These are phyloP conservation scores for Mortierella sp. DNA, from an alignment of 371 early-diverging fungal species.

Conservation along the genomic window DNA sequence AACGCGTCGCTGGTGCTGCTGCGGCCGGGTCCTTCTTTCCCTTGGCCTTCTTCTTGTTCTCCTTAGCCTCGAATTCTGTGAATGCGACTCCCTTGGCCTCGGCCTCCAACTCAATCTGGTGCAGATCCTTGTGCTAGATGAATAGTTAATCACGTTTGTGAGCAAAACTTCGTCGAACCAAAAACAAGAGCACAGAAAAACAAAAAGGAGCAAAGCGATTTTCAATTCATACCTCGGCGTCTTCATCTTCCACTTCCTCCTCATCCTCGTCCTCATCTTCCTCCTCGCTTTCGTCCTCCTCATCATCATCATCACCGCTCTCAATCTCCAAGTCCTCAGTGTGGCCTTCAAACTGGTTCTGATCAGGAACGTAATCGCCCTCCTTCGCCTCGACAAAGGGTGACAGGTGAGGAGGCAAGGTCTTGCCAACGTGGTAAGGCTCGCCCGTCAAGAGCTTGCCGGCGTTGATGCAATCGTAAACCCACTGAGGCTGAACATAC, in stretches of 20 bases:
- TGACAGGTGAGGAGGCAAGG: conserved; percentile 93
- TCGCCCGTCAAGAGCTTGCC: conserved; percentile 74
- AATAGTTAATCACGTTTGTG: neutral
- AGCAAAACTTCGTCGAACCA: neutral
- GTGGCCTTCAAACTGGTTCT: conserved; percentile 59
- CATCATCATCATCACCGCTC: conserved; percentile 57
- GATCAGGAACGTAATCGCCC: conserved; percentile 88
- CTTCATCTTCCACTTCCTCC: conserved; percentile 54
- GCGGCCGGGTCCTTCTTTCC: conserved; percentile 7
- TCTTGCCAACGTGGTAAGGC: conserved; percentile 85
- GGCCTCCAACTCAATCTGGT: conserved; percentile 76
- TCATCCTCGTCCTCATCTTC: conserved; percentile 57
- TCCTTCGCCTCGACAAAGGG: conserved; percentile 91
- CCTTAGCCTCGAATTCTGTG: conserved; percentile 73
- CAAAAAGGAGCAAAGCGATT: conserved; percentile 4
- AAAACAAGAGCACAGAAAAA: neutral
- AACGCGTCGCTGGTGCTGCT: conserved; percentile 20
- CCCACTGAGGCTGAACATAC: conserved; percentile 99
- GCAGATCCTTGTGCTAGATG: conserved; percentile 57
- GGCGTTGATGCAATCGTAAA: conserved; percentile 94
- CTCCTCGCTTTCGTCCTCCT: conserved; percentile 42
- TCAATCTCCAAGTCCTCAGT: conserved; percentile 56
- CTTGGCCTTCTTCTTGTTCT: conserved; percentile 59
- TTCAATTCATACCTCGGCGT: conserved; percentile 44
- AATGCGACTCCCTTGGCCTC: conserved; percentile 82